phyloP scores from a whole-genome alignment of 192 early-diverging fungal species.

The Gryganskiella cystojenkinii region DNA sequence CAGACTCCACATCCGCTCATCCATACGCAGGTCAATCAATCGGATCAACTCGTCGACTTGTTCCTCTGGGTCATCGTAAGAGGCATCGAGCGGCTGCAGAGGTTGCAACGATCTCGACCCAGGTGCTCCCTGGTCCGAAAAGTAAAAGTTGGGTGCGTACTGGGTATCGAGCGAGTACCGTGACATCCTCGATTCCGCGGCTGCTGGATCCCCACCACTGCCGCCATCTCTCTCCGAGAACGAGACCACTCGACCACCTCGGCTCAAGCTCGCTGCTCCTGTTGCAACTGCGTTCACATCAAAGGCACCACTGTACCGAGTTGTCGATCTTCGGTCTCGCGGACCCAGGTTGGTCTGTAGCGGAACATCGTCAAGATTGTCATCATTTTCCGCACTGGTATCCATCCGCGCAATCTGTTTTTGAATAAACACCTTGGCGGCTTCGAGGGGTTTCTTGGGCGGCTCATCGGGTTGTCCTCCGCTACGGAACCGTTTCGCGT shows the following conservation, averaged over 20 bases:
- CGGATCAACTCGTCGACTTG: slow-evolving; percentile 46
- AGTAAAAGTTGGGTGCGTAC: slow-evolving; percentile 26
- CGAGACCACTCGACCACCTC: not conserved
- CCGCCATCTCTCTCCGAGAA: not conserved
- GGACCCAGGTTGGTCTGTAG: slow-evolving; percentile 16
- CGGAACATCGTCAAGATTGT: slow-evolving; percentile 17
- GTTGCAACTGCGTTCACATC: slow-evolving; percentile 2
- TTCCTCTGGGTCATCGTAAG: slow-evolving; percentile 13
- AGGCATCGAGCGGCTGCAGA: slow-evolving; percentile 19
- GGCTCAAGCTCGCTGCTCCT: not conserved
- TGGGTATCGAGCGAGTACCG: slow-evolving; percentile 22
- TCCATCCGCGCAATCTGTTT: slow-evolving; percentile 13
- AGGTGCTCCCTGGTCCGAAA: slow-evolving; percentile 37
- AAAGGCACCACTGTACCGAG: slow-evolving; percentile 20
- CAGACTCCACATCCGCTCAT: slow-evolving; percentile 50
- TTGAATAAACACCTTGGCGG: not conserved
- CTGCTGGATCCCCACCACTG: not conserved
- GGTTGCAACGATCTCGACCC: slow-evolving; percentile 22
- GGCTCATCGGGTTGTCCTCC: not conserved
- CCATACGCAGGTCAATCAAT: slow-evolving; percentile 41
- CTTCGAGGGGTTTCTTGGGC: not conserved
- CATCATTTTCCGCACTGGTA: slow-evolving; percentile 26
- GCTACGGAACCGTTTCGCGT: slow-evolving; percentile 16
- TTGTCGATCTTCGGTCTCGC: slow-evolving; percentile 6
- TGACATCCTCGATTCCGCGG: not conserved